Conservation (phyloP, 139 green algal species). For the Asterochloris erici region DNA sequence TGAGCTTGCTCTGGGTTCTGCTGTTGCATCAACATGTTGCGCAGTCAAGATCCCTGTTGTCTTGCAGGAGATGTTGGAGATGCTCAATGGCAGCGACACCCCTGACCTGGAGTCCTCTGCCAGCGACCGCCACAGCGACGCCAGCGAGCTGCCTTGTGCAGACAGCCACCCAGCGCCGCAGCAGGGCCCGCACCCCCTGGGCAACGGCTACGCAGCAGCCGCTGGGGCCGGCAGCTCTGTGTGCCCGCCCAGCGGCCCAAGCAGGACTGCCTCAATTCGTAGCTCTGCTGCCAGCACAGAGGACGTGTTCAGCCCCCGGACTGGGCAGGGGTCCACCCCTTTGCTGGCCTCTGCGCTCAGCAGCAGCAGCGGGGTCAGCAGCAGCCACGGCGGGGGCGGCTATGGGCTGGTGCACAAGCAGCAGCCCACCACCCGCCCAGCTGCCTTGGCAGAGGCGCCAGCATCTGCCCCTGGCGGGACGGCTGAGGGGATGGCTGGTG, state of each 20-base stretch:
- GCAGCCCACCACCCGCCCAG: neutral
- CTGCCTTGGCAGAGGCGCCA: neutral
- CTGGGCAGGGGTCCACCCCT: neutral
- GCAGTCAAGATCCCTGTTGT: too few relatives aligned
- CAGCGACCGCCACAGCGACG: conserved; percentile 8
- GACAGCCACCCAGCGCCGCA: neutral
- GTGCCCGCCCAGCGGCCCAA: too few relatives aligned
- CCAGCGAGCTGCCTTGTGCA: neutral
- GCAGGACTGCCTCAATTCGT: neutral
- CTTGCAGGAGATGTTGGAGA: too few relatives aligned
- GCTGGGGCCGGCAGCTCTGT: too few relatives aligned
- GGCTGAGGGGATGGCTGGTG: neutral
- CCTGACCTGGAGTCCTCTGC: neutral
- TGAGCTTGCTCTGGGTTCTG: too few relatives aligned
- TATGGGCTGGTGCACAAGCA: neutral
- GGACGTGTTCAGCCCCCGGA: conserved; percentile 1
- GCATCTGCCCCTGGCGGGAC: too few relatives aligned
- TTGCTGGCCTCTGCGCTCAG: neutral
- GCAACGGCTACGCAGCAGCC: too few relatives aligned
- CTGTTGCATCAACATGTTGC: too few relatives aligned
- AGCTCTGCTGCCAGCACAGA: conserved; percentile 14
- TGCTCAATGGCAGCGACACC: too few relatives aligned
- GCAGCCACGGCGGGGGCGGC: neutral
- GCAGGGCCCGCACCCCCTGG: neutral
- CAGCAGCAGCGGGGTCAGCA: neutral